Conservation (phyloP, 768 basidiomycete species). For the Psilocybe cyanescens region DNA sequence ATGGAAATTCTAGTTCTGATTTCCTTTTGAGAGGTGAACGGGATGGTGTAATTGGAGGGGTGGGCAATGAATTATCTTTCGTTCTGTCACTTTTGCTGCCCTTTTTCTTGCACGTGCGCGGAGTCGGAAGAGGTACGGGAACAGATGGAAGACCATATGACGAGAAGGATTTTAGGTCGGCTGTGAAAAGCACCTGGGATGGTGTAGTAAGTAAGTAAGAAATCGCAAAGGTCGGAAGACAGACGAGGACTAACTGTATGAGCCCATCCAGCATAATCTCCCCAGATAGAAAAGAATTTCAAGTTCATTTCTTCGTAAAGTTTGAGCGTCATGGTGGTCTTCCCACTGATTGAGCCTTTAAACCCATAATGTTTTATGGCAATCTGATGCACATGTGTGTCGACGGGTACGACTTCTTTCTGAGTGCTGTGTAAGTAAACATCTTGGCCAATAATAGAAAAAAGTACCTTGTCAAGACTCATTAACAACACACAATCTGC, state of each 20-base stretch:
- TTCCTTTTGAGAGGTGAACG: conserved; percentile 37
- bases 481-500: conserved; percentile 94
- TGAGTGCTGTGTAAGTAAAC: conserved; percentile 30
- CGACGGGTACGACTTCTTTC: conserved; percentile 90
- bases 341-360: conserved; percentile 45
- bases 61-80: conserved; percentile 18
- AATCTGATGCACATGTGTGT: conserved; percentile 94
- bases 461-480: conserved; percentile 83
- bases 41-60: conserved; percentile 32
- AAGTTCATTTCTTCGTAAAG: conserved; percentile 74
- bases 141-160: conserved; percentile 50
- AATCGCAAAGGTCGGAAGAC: not conserved
- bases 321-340: conserved; percentile 71
- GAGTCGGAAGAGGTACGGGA: conserved; percentile 10
- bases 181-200: conserved; percentile 70
- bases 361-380: conserved; percentile 79
- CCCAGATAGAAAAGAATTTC: conserved; percentile 73
- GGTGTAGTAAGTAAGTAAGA: not conserved
- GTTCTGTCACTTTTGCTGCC: not conserved
- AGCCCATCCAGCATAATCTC: conserved; percentile 88
- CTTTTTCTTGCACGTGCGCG: conserved; percentile 8
- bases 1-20: not conserved
- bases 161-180: conserved; percentile 72
- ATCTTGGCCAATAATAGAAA: not conserved
- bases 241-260: conserved; percentile 62